Conservation (phyloP, 129 eudicot genomes). For the Erigeron canadensis region DNA sequence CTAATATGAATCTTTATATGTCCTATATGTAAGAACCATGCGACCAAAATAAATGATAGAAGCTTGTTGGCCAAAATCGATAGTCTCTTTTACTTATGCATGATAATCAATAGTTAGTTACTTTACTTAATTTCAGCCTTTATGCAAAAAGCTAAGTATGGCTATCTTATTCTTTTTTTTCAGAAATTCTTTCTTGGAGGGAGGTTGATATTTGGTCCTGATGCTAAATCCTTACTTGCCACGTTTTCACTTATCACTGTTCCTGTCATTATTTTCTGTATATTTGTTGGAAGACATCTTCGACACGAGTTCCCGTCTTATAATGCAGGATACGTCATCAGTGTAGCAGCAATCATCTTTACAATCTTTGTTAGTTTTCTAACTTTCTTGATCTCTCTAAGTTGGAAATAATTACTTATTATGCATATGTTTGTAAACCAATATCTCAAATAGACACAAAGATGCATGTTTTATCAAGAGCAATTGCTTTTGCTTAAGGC, state of each 20-base stretch:
- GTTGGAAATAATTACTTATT: neutral
- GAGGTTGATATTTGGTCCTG: conserved; percentile 93
- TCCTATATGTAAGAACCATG: neutral
- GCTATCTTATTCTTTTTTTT: conserved; percentile 3
- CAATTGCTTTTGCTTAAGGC: neutral
- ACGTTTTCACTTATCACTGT: conserved; percentile 58
- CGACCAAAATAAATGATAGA: no score
- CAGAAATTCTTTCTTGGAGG: conserved; percentile 86
- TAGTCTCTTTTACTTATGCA: neutral
- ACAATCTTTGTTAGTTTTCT: conserved; percentile 68
- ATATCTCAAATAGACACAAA: neutral
- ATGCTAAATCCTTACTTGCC: conserved; percentile 77
- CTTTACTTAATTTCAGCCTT: neutral
- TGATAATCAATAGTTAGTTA: neutral
- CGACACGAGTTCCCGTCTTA: conserved; percentile 70
- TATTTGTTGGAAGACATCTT: conserved; percentile 84
- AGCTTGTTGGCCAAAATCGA: neutral
- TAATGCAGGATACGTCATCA: conserved; percentile 84
- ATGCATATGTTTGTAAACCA: neutral
- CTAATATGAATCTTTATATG: neutral
- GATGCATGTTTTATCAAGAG: neutral
- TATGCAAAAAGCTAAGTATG: neutral
- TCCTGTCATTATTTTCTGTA: conserved; percentile 71
- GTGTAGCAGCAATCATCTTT: conserved; percentile 63
- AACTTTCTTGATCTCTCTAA: conserved; percentile 35